Conservation (phyloP, 768 basidiomycete genomes). For the Termitomyces eurrhizus region DNA sequence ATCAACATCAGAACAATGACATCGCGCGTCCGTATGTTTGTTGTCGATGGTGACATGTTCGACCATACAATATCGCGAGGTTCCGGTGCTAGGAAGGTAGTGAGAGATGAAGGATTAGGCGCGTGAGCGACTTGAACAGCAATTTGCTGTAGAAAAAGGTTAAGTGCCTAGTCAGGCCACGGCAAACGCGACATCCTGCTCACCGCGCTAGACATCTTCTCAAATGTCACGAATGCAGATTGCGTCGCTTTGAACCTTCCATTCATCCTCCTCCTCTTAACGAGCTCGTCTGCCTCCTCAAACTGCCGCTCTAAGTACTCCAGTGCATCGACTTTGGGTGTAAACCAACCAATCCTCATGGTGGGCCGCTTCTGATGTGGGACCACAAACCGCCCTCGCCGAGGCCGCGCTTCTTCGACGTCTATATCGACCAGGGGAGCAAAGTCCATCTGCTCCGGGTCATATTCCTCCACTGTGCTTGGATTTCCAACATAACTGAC, state of each 20-base stretch:
- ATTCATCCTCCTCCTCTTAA: slow-evolving; percentile 64
- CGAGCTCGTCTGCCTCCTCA: slow-evolving; percentile 76
- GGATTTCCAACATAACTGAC: slow-evolving; percentile 92
- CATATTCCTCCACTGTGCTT: slow-evolving; percentile 77
- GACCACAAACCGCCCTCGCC: slow-evolving; percentile 54
- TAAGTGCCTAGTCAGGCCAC: background rate
- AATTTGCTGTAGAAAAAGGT: slow-evolving; percentile 58
- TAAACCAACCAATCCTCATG: slow-evolving; percentile 70
- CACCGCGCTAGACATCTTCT: slow-evolving; percentile 91
- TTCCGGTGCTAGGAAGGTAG: slow-evolving; percentile 81
- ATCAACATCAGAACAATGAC: slow-evolving; percentile 68
- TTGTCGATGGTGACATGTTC: slow-evolving; percentile 69
- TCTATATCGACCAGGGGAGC: slow-evolving; percentile 48
- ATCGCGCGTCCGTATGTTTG: slow-evolving; percentile 61
- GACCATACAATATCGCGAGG: slow-evolving; percentile 96
- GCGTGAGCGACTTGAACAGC: slow-evolving; percentile 83
- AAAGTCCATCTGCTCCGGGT: slow-evolving; percentile 57
- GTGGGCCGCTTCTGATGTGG: slow-evolving; percentile 78
- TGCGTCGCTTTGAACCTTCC: slow-evolving; percentile 81
- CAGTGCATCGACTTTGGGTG: slow-evolving; percentile 78
- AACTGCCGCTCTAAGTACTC: slow-evolving; percentile 84
- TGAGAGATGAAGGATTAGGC: slow-evolving; percentile 58
- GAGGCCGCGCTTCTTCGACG: slow-evolving; percentile 47
- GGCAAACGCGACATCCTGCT: slow-evolving; percentile 22
- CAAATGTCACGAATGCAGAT: slow-evolving; percentile 93